Evolutionary conservation across 495 filamentous ascomycete genomes (phyloP).

Genomic region (Tetracladium marchalianum): DNA sequence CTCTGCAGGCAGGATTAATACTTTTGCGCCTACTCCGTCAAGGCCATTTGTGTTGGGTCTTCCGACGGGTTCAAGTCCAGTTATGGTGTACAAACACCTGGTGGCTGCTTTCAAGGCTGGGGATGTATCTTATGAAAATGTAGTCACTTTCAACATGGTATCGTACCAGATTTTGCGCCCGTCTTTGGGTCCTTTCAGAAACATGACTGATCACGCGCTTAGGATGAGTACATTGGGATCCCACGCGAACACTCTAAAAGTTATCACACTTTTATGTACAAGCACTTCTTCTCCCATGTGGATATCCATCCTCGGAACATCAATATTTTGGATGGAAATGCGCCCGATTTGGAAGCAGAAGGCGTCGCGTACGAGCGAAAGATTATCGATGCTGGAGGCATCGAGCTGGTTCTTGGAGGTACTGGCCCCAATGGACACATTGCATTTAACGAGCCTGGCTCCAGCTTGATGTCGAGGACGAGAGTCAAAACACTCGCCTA

Average conservation of each 20-base stretch:
- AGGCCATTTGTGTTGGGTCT: conserved; percentile 77
- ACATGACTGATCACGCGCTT: too few species aligned
- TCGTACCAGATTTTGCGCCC: conserved; percentile 1
- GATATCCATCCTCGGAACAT: conserved; percentile 72
- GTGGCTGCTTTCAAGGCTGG: conserved; percentile 68
- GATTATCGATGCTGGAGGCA: conserved; percentile 65
- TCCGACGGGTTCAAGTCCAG: conserved; percentile 72
- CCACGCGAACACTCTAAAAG: conserved; percentile 72
- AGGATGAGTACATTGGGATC: conserved; percentile 84
- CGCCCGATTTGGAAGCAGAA: conserved; percentile 63
- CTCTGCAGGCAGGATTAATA: conserved; percentile 53
- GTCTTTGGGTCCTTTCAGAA: too few species aligned
- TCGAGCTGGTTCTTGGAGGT: conserved; percentile 77
- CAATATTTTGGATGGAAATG: conserved; percentile 79
- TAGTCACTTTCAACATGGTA: conserved; percentile 91
- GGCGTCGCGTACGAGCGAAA: conserved; percentile 70
- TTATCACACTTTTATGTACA: conserved; percentile 89
- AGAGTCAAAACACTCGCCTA: conserved; percentile 81
- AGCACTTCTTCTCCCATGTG: conserved; percentile 81
- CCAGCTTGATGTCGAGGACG: conserved; percentile 66
- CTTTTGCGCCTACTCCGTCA: conserved; percentile 56
- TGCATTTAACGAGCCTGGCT: conserved; percentile 85
- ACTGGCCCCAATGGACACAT: conserved; percentile 83
- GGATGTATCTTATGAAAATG: conserved; percentile 76
- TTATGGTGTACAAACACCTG: conserved; percentile 66